Evolutionary conservation across 1,139 yeast species (phyloP).

Genomic region (Scheffersomyces insectosa): DNA sequence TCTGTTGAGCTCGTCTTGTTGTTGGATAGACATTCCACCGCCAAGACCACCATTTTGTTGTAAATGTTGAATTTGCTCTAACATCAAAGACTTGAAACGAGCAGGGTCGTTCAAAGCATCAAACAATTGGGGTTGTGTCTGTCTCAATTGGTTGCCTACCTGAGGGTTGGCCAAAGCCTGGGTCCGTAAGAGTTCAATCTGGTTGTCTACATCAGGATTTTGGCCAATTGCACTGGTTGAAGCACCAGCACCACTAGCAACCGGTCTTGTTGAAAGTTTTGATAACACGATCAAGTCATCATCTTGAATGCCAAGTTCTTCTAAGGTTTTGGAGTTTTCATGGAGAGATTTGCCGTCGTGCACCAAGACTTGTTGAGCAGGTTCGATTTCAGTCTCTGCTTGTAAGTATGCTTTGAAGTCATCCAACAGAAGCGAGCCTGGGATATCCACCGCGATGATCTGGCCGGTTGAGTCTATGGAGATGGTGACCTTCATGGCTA

Average conservation of each 20-base stretch:
- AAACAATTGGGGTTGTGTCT: conserved; percentile 44
- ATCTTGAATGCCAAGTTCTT: conserved; percentile 48
- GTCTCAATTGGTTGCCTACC: conserved; percentile 32
- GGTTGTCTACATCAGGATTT: conserved; percentile 3
- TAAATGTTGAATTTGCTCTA: conserved; percentile 23
- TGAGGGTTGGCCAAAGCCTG: conserved; percentile 44
- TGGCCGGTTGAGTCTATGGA: conserved; percentile 31
- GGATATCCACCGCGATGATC: conserved; percentile 52
- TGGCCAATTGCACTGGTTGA: background rate
- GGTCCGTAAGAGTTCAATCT: conserved; percentile 50
- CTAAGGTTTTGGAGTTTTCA: conserved; percentile 37
- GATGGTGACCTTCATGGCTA: conserved; percentile 38
- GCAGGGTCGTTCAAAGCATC: conserved; percentile 51
- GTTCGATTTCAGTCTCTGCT: conserved; percentile 64
- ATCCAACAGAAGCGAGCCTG: conserved; percentile 60
- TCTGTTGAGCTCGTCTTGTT: conserved; percentile 50
- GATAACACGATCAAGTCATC: conserved; percentile 56
- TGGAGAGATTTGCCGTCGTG: conserved; percentile 47
- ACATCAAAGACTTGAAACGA: conserved; percentile 50
- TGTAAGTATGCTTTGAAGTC: conserved; percentile 80
- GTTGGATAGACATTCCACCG: conserved; percentile 9
- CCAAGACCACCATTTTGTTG: conserved; percentile 9
- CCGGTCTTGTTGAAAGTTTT: conserved; percentile 9
- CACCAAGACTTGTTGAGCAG: conserved; percentile 47
- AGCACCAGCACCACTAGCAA: conserved; percentile 2